Evolutionary conservation across 1,139 yeast genomes (phyloP).

Genomic region (Sugiyamaella japonica): DNA sequence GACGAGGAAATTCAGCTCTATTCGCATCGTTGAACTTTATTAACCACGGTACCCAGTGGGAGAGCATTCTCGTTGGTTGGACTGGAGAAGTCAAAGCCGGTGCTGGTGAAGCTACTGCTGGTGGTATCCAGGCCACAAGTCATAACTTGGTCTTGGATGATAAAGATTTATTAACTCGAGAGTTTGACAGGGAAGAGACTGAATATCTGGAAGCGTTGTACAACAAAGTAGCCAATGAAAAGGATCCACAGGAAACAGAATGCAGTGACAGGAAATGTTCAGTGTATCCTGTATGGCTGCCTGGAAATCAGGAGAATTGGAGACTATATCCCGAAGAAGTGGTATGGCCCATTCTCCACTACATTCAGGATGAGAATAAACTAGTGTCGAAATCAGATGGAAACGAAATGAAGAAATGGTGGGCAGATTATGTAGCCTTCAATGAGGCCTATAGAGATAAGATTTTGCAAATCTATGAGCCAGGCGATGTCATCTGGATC

Average conservation of each 20-base stretch:
- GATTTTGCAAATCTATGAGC: conserved; percentile 67
- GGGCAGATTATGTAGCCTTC: conserved; percentile 88
- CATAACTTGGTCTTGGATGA: conserved; percentile 2
- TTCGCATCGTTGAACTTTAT: conserved; percentile 72
- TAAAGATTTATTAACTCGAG: conserved; percentile 8
- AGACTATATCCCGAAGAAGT: conserved; percentile 84
- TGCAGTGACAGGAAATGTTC: conserved; percentile 3
- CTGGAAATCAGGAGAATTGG: conserved; percentile 56
- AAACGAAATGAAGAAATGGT: conserved; percentile 56
- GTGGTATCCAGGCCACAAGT: background rate
- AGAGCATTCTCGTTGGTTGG: conserved; percentile 89
- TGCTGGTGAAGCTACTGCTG: conserved; percentile 19
- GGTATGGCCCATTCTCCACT: conserved; percentile 94
- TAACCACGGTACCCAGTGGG: conserved; percentile 70
- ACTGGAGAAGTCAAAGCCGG: conserved; percentile 73
- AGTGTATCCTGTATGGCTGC: conserved; percentile 78
- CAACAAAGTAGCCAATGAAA: conserved; percentile 36
- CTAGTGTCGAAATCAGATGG: conserved; percentile 55
- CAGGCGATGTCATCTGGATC: conserved; percentile 94
- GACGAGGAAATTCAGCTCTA: conserved; percentile 84
- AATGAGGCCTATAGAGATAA: conserved; percentile 88
- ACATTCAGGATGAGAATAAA: conserved; percentile 61
- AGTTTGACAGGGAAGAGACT: conserved; percentile 18
- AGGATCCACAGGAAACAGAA: conserved; percentile 42
- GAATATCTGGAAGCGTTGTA: conserved; percentile 22